phyloP scores from a whole-genome alignment of 164 flowering plant species.

The Magnolia kwangsiensis region DNA sequence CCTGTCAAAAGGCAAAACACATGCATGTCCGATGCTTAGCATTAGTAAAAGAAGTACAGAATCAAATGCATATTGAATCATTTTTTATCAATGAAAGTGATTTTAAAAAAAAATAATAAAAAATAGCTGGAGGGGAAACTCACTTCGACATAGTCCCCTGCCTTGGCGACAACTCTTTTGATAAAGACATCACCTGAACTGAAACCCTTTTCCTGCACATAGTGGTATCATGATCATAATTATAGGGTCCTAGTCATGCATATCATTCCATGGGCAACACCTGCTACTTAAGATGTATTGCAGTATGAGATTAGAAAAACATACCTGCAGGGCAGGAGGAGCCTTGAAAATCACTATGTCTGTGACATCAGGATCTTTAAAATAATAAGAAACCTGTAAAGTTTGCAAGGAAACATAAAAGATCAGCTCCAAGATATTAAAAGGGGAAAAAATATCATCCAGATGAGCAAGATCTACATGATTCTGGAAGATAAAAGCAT shows the following conservation, averaged over 20 bases:
- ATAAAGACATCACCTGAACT: constrained; percentile 73
- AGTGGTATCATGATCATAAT: not conserved
- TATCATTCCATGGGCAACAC: not conserved
- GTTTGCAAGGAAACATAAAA: constrained; percentile 1
- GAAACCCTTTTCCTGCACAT: constrained; percentile 61
- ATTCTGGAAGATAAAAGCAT: constrained; percentile 1
- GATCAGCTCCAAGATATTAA: not conserved
- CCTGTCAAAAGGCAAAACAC: constrained; percentile 31
- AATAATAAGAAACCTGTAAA: constrained; percentile 77
- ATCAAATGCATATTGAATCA: not conserved
- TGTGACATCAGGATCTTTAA: constrained; percentile 73
- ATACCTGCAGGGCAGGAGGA: constrained; percentile 76
- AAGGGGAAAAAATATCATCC: no score
- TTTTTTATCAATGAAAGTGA: not conserved
- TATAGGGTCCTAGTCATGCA: not conserved
- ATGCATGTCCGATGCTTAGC: not conserved
- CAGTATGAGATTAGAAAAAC: not conserved
- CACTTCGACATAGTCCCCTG: constrained; percentile 88
- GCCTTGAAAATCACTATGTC: constrained; percentile 94
- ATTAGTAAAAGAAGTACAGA: not conserved
- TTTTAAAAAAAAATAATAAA: not conserved
- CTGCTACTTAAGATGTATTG: not conserved
- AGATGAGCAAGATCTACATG: not conserved
- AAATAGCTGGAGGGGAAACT: constrained; percentile 15
- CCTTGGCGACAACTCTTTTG: constrained; percentile 88